phyloP scores from a whole-genome alignment of 306 rosid genomes.

The Malus fusca region DNA sequence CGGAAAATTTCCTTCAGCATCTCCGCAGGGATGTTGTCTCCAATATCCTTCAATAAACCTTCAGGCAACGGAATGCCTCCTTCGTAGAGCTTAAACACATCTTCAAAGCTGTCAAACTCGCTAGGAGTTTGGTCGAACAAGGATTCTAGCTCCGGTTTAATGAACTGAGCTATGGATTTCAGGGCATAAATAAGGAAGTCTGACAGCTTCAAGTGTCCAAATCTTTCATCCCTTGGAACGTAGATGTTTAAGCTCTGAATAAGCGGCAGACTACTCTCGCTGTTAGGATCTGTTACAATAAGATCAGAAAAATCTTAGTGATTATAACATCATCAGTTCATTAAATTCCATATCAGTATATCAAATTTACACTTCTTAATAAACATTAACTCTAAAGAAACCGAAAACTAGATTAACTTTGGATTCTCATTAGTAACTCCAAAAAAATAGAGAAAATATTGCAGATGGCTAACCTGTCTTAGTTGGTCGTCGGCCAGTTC shows the following conservation, averaged over 20 bases:
- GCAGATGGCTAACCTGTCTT: slow-evolving; percentile 33
- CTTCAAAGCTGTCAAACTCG: slow-evolving; percentile 75
- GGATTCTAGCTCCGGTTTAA: slow-evolving; percentile 62
- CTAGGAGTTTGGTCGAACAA: slow-evolving; percentile 43
- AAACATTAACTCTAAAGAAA: not conserved
- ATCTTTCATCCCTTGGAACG: slow-evolving; percentile 81
- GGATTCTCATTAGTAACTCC: not conserved
- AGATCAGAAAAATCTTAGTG: not conserved
- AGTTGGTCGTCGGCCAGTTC: slow-evolving; percentile 56
- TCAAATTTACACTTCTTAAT: not conserved
- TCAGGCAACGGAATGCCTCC: slow-evolving; percentile 57
- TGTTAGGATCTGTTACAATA: slow-evolving; percentile 40
- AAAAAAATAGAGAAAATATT: not conserved
- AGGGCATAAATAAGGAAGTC: slow-evolving; percentile 71
- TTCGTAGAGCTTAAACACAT: slow-evolving; percentile 54
- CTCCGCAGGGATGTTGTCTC: slow-evolving; percentile 45
- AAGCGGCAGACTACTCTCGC: slow-evolving; percentile 51
- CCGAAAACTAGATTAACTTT: not conserved
- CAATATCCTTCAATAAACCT: slow-evolving; percentile 30
- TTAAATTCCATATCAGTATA: not conserved
- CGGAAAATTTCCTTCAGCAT: slow-evolving; percentile 56
- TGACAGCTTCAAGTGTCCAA: slow-evolving; percentile 77
- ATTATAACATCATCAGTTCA: not conserved
- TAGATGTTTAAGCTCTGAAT: slow-evolving; percentile 57
- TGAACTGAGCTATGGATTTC: slow-evolving; percentile 54